Conservation (phyloP, 2,329 filamentous ascomycete genomes). For the Lachnellula willkommii region DNA sequence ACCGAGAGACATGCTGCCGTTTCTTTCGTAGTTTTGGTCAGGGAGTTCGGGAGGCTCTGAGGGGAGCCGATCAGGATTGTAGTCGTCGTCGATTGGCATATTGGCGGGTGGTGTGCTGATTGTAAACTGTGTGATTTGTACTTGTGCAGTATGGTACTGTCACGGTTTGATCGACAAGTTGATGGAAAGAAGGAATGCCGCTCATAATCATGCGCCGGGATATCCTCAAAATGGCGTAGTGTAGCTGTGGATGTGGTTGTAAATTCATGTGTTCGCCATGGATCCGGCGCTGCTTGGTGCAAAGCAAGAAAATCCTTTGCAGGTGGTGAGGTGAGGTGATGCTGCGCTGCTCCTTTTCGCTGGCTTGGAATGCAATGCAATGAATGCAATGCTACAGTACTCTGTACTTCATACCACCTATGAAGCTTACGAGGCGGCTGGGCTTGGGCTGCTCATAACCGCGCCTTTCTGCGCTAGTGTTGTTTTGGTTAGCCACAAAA, state of each 20-base stretch:
- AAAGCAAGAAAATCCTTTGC: too few species aligned
- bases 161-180: background rate
- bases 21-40: slow-evolving; percentile 17
- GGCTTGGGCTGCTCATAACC: too few species aligned
- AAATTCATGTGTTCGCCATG: too few species aligned
- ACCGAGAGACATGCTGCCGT: slow-evolving; percentile 25
- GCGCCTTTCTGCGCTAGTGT: background rate
- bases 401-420: too few species aligned
- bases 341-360: too few species aligned
- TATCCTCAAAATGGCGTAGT: background rate
- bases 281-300: too few species aligned
- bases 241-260: background rate
- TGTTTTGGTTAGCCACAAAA: background rate
- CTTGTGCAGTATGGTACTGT: background rate
- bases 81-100: slow-evolving; percentile 16
- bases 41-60: slow-evolving; percentile 19
- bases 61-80: slow-evolving; percentile 19
- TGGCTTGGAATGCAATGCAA: too few species aligned
- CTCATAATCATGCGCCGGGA: background rate
- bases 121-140: background rate
- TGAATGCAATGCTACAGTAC: too few species aligned
- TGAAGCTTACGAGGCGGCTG: too few species aligned
- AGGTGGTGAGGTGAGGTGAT: too few species aligned
- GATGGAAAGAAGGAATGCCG: background rate
- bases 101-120: background rate